Base-by-base conservation (phyloP, 352 stramenopile species). In the Globisporangium mamillatum region DNA sequence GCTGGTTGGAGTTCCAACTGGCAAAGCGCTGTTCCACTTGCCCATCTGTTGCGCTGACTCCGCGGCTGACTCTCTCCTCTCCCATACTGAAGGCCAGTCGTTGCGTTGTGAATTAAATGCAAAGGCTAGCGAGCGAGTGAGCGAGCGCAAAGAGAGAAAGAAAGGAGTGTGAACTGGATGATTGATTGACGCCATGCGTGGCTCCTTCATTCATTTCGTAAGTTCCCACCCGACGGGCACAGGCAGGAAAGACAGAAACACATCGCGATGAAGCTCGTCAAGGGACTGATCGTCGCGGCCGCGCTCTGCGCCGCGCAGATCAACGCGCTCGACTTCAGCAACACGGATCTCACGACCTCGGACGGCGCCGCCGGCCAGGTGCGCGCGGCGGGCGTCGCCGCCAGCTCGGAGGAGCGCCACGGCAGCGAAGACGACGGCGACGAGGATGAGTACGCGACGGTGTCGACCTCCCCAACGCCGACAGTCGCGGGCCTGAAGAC, bases 241-340 rank as follows among this genome's bases (percentile, higher is more conserved):
- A 56, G 25, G 46, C 27, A 27, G 27, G 48, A 66, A 65, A 20
- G 46, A 58, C n/a, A 60, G 38, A 22, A 44, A 54, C 58, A 54
- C 16, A 20, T 3, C 50, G 65, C 10, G 20, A 81, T 81, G 75
- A 79, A 81, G 72, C 67, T 81, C 67, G 56, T 73, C 36, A 79
- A 79, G 75, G 65, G 67, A 68, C 75, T 91, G 36, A 73, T 91
- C 38, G 59, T 91, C 61, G 81, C 75, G 59, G 81, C 81, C 59
- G 80, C 84, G 53, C 34, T 90, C 10, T 89, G 78, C 68, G 76
- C 59, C 38, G 75, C 83, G 25, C 70, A 86, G 32, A 76, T 86
- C 18, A 77, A 82, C 63, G 83, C 83, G 66, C 74, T 89, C 62
- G 75, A 79, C 69, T 91, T 91, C 65, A 46, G 63, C 38, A 25